Base-by-base conservation (phyloP, 2,329 filamentous ascomycete genomes). In the Cladosporium phlei region DNA sequence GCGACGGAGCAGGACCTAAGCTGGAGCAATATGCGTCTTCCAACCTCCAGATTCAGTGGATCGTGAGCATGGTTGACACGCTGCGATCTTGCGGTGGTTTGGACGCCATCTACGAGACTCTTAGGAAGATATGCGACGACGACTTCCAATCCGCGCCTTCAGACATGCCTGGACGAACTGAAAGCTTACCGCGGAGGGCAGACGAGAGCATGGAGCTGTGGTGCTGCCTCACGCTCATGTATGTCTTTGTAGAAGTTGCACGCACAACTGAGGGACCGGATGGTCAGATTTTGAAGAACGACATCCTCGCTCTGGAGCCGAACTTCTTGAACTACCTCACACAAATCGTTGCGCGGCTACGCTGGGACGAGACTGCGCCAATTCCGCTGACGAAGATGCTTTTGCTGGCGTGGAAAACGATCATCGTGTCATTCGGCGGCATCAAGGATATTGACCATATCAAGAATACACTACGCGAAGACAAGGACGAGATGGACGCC, bases 371-470 rank as follows among this genome's bases (percentile, higher is more conserved):
- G 54, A 52, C 74, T 75, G 62, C 84, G 74, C 46, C 55, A 75
- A 85, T 74, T 71, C 85, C 73, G 17, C 66, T 67, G 54, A 62
- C 52, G 14, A 70, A 69, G 52, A 63, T 66, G 57, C 51, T 95
- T 45, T 72, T 96, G 6, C 72, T 97, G 2, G 79, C 94, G 38
- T 97, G 93, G 91, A 98, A 98, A 69, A 83, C 87, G 0, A 79
- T 95, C 7, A 72, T 97, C 12, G 77, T 97, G 2, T 77, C 86
- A 1, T 93, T 97, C 63, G 93, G 93, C 20, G 87, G 88, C 30
- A 82, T 82, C 28, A 66, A 79, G 44, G 83, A 89, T 53, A 77
- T 95, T 14, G 78, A 83, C 22, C 75, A 80, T 48, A 78, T 88
- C 25, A 97, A 96, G 66, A 73, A 75, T 51, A 82, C 80, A 2